Percentiles rank a stretch among this genome's conserved stretches.
Conservation (phyloP, 139 green algal species). For the Edaphochlamys debaryana region DNA sequence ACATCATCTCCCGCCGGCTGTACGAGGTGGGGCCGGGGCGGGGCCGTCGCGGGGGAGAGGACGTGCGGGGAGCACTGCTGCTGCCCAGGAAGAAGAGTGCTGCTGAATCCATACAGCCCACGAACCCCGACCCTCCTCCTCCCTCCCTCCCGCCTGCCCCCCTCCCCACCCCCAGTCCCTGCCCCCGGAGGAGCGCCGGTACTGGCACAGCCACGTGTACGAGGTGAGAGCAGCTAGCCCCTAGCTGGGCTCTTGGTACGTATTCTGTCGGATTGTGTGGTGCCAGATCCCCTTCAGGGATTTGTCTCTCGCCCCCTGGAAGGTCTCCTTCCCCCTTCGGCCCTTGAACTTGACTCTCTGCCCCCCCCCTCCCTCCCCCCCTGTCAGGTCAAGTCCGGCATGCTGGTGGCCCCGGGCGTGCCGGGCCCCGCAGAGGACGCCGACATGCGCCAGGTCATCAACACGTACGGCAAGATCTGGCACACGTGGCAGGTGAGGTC, state of each 20-base stretch:
- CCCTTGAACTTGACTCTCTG: too few species aligned
- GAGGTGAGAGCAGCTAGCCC: neutral
- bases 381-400: slow-evolving; percentile 59
- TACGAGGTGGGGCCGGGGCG: slow-evolving; percentile 62
- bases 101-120: too few species aligned
- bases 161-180: slow-evolving; percentile 31
- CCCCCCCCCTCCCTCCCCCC: too few species aligned
- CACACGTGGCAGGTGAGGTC: slow-evolving; percentile 77
- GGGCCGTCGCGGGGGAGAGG: too few species aligned
- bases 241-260: too few species aligned
- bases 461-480: slow-evolving; percentile 75
- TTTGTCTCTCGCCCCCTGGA: too few species aligned
- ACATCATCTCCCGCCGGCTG: slow-evolving; percentile 76
- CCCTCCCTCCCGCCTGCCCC: too few species aligned
- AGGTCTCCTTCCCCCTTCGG: neutral
- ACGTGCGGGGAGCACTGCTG: too few species aligned
- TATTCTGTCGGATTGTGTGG: too few species aligned
- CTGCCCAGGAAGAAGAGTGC: too few species aligned
- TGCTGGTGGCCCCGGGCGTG: slow-evolving; percentile 50
- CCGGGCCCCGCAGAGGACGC: slow-evolving; percentile 55
- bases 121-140: too few species aligned
- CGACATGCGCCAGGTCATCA: slow-evolving; percentile 65
- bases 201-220: slow-evolving; percentile 83
- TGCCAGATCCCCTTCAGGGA: too few species aligned
- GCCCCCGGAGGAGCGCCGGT: slow-evolving; percentile 79